Evolutionary conservation across 2,329 filamentous ascomycete species (phyloP), one percentile per base, ranked within the genome.

Genomic region (Ustilaginoidea virens): DNA sequence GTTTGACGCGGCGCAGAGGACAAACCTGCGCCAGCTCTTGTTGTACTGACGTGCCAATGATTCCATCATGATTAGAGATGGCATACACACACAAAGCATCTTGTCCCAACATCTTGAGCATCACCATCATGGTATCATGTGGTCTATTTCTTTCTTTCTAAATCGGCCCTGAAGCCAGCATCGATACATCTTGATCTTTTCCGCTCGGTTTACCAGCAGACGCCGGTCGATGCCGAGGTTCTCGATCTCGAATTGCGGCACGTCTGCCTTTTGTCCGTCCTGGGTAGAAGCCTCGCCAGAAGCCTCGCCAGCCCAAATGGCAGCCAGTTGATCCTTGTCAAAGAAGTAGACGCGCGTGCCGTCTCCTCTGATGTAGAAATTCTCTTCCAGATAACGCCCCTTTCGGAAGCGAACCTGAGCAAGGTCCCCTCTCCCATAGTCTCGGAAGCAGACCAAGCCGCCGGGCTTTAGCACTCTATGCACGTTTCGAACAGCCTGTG

Each of bases 321-420:
- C 52, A 30, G 69, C 65, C 30, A 98, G 60, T 56, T 98, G 78
- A 19, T 86, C 75, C 51, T 74, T 66, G 33, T 94, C 87, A 46
- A 98, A 98, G 54, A 98, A 98, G 54, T 96, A 98, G 0, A 98
- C 90, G 5, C 90, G 69, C 4, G 90, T 98, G 2, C 90, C 90
- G 51, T 98, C 90, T 2, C 90, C 90, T 19, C 90, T 66, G 25
- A 94, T 80, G 51, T 98, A 98, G 45, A 98, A 98, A 48, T 96
- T 98, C 54, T 96, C 90, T 32, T 85, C 81, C 47, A 98, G 66
- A 46, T 87, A 96, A 23, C 90, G 69, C 9, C 83, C 83, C 58
- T 93, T 94, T 58, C 90, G 92, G 61, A 98, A 96, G 34, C 90
- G 71, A 36, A 98, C 90, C 60, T 98, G 90, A 12, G 90, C 87